Evolutionary conservation across 2,329 filamentous ascomycete species (phyloP).

Genomic region (Colletotrichum liriopes): DNA sequence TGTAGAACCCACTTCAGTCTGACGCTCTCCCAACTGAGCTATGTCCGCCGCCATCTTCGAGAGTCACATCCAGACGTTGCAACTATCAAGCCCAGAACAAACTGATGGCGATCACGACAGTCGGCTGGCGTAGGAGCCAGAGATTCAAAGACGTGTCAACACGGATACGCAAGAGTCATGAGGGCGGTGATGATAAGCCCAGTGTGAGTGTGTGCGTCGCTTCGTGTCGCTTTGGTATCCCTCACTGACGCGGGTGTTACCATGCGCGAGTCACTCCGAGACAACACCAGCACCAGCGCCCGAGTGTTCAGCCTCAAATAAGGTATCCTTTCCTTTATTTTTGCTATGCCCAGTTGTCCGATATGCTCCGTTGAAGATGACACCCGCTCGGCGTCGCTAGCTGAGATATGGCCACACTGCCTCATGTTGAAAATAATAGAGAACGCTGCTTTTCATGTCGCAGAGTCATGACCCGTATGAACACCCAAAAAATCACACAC

Average conservation of each 20-base stretch:
- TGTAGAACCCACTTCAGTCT: conserved; percentile 38
- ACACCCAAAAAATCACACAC: conserved; percentile 28
- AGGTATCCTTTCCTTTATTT: conserved; percentile 33
- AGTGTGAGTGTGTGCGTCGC: conserved; percentile 5
- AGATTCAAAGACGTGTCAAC: not conserved
- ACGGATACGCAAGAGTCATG: conserved; percentile 9
- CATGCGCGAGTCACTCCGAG: conserved; percentile 24
- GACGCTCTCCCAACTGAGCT: conserved; percentile 43
- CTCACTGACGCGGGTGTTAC: not conserved
- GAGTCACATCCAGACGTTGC: accelerated
- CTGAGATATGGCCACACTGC: conserved; percentile 36
- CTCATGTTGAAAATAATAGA: conserved; percentile 29
- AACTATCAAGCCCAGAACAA: not conserved
- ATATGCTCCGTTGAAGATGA: conserved; percentile 30
- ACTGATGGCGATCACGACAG: not conserved
- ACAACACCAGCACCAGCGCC: conserved; percentile 1
- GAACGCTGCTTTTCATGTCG: conserved; percentile 38
- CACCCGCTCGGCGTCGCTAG: conserved; percentile 16
- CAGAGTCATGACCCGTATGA: conserved; percentile 39
- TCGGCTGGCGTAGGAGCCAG: not conserved
- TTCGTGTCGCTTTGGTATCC: not conserved
- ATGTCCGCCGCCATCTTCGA: conserved; percentile 42
- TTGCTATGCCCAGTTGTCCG: conserved; percentile 17
- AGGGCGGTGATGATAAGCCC: not conserved
- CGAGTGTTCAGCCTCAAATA: conserved; percentile 1